Percentiles rank a stretch among this genome's conserved stretches.
These are phyloP conservation scores for Jasminum sambac DNA, from an alignment of 257 asterid species.

Conservation along the genomic window DNA sequence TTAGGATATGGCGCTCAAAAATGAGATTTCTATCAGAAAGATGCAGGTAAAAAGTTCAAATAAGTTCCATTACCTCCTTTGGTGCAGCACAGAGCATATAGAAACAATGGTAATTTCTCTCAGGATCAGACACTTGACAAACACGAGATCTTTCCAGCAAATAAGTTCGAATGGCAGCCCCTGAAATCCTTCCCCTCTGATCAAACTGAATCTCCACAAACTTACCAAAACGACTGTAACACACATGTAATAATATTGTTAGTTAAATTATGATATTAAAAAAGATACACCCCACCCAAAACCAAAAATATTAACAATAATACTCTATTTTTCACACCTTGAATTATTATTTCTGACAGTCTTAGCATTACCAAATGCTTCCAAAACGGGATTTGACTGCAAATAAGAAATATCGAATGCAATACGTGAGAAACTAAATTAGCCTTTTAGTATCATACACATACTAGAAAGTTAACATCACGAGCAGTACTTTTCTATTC, in stretches of 20 bases:
- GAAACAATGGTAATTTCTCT: constrained; percentile 5
- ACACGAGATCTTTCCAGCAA: constrained; percentile 21
- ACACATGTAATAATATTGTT: neutral
- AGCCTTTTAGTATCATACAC: neutral
- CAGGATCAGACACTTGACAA: constrained; percentile 25
- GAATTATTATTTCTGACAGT: constrained; percentile 20
- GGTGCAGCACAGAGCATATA: constrained; percentile 10
- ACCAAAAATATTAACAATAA: neutral
- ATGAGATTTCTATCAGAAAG: neutral
- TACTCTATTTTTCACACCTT: constrained; percentile 6
- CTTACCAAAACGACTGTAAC: constrained; percentile 17
- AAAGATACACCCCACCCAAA: neutral
- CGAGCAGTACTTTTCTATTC: neutral
- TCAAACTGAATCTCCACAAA: constrained; percentile 23
- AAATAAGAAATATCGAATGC: neutral
- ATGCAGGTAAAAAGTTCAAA: neutral
- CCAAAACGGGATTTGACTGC: constrained; percentile 16
- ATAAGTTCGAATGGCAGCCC: constrained; percentile 21
- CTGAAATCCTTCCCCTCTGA: constrained; percentile 18
- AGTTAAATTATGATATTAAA: neutral
- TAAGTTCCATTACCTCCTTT: constrained; percentile 2
- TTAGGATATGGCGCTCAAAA: constrained; percentile 2
- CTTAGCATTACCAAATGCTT: constrained; percentile 20
- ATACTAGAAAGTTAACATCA: neutral
- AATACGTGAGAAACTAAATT: neutral